Conservation (phyloP, 2,329 filamentous ascomycete species). For the Aspergillus hortae region DNA sequence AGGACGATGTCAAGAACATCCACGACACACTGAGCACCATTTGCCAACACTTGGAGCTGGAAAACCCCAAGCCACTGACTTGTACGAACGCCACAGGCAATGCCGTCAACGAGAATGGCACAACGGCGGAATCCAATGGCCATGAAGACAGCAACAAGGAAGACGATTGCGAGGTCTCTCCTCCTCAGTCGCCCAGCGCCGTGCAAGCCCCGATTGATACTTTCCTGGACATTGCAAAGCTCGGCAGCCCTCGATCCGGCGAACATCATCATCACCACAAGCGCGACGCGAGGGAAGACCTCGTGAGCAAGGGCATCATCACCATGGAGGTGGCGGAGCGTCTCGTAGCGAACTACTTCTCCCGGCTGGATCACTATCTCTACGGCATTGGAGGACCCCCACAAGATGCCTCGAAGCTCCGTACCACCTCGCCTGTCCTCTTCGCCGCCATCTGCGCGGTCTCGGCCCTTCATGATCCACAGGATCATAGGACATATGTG, state of each 20-base stretch:
- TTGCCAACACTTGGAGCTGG: slow-evolving; percentile 33
- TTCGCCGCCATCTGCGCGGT: slow-evolving; percentile 47
- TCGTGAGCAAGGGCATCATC: slow-evolving; percentile 45
- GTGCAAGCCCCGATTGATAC: slow-evolving; percentile 36
- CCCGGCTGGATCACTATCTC: slow-evolving; percentile 47
- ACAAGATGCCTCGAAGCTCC: slow-evolving; percentile 37
- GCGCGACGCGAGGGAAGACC: slow-evolving; percentile 28
- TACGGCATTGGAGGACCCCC: slow-evolving; percentile 44
- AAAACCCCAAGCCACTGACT: slow-evolving; percentile 17
- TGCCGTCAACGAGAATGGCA: too few species aligned
- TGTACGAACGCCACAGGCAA: too few species aligned
- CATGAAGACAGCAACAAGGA: slow-evolving; percentile 23
- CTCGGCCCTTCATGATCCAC: slow-evolving; percentile 45
- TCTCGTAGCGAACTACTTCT: slow-evolving; percentile 41
- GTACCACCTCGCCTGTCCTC: slow-evolving; percentile 40
- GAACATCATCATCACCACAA: slow-evolving; percentile 19
- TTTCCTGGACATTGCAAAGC: slow-evolving; percentile 33
- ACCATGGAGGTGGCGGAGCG: slow-evolving; percentile 41
- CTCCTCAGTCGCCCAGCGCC: slow-evolving; percentile 30
- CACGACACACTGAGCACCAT: slow-evolving; percentile 27
- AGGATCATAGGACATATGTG: slow-evolving; percentile 26
- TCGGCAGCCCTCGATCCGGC: slow-evolving; percentile 28
- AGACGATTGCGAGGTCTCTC: slow-evolving; percentile 35
- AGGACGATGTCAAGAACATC: slow-evolving; percentile 26
- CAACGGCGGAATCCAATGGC: background rate